Conservation (phyloP, 2,329 filamentous ascomycete species). For the Cladophialophora carrionii region DNA sequence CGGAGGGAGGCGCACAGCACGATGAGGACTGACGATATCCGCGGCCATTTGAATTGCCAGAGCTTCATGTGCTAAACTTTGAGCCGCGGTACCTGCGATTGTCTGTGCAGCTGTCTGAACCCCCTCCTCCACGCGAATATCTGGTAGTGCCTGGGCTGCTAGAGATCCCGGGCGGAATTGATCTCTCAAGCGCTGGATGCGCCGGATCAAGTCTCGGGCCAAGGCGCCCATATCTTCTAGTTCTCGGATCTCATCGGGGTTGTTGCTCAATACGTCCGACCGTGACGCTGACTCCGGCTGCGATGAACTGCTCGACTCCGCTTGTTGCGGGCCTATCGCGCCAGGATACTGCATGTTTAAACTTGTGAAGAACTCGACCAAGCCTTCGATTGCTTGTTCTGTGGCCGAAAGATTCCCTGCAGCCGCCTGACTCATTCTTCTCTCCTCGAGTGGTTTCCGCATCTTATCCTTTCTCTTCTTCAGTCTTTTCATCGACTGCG, state of each 20-base stretch:
- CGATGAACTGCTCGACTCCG: slow-evolving; percentile 1
- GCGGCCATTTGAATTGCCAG: slow-evolving; percentile 6
- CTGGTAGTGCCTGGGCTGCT: slow-evolving; percentile 35
- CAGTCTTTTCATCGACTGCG: slow-evolving; percentile 28
- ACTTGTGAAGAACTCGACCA: slow-evolving; percentile 35
- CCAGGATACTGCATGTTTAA: slow-evolving; percentile 25
- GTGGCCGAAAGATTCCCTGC: slow-evolving; percentile 1
- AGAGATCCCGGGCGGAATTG: slow-evolving; percentile 36
- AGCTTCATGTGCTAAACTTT: neutral
- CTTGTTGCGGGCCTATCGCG: slow-evolving; percentile 1
- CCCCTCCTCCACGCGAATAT: slow-evolving; percentile 34
- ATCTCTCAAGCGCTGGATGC: slow-evolving; percentile 36
- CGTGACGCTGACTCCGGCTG: neutral
- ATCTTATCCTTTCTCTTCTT: slow-evolving; percentile 34
- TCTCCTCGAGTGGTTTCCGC: slow-evolving; percentile 33
- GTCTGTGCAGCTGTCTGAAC: slow-evolving; percentile 6
- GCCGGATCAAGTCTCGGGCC: slow-evolving; percentile 34
- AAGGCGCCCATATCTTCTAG: slow-evolving; percentile 36
- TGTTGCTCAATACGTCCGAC: neutral
- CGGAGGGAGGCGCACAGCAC: neutral
- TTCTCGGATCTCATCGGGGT: slow-evolving; percentile 32
- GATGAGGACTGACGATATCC: neutral
- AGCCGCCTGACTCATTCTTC: slow-evolving; percentile 22
- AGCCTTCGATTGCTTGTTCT: slow-evolving; percentile 32
- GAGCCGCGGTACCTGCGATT: neutral